Percentiles rank a stretch among this genome's conserved stretches.
phyloP scores from a whole-genome alignment of 2,329 filamentous ascomycete species.

The Trichoderma harzianum region DNA sequence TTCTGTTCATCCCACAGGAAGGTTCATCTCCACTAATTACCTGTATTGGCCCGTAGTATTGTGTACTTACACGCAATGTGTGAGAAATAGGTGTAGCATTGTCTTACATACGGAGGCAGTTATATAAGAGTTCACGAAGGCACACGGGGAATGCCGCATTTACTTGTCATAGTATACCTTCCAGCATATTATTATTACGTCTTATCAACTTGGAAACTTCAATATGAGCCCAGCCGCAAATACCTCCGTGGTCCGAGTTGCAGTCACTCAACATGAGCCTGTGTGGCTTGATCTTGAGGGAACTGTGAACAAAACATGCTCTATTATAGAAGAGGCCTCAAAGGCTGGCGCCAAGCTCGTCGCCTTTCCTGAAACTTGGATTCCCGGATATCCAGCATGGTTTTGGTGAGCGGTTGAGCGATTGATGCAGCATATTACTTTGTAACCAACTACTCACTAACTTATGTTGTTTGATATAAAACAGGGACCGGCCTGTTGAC shows the following conservation, averaged over 20 bases:
- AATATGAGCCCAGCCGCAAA: neutral
- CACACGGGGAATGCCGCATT: neutral
- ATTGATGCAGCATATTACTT: neutral
- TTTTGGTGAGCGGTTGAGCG: neutral
- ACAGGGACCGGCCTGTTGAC: neutral
- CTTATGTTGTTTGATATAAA: neutral
- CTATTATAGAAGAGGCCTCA: neutral
- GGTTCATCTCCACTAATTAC: neutral
- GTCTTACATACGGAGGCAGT: neutral
- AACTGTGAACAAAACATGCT: neutral
- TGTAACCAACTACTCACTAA: neutral
- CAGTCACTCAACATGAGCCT: neutral
- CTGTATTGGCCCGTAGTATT: neutral
- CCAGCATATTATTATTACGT: neutral
- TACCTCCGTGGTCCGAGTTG: neutral
- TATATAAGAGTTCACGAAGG: neutral
- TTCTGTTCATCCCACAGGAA: neutral
- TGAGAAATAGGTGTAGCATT: neutral
- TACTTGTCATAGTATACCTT: neutral
- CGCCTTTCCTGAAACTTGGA: neutral
- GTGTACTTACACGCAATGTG: neutral
- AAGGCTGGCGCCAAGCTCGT: neutral
- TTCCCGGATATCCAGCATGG: neutral
- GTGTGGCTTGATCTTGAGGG: neutral
- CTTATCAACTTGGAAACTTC: neutral